Conservation (phyloP, 495 filamentous ascomycete species). For the Tirmania nivea region DNA sequence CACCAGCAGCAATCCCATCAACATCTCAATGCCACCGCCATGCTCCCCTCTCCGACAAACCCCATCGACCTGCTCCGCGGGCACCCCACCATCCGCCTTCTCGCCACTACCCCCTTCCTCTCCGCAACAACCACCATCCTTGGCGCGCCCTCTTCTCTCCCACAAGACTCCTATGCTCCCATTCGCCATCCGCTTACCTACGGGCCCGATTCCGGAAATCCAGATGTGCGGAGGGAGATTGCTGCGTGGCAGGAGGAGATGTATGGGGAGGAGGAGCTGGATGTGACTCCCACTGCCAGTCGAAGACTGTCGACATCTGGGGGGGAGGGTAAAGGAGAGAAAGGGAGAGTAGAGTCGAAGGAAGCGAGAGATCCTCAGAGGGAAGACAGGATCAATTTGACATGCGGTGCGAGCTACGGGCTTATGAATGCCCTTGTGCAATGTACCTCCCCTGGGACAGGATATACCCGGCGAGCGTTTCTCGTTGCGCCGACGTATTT, state of each 20-base stretch:
- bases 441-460: slow-evolving; percentile 46
- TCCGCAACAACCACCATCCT: slow-evolving; percentile 34
- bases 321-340: background rate
- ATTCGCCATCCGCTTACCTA: slow-evolving; percentile 35
- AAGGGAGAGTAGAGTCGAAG: background rate
- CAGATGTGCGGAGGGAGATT: slow-evolving; percentile 38
- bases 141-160: slow-evolving; percentile 31
- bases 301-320: no score
- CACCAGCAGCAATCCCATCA: background rate
- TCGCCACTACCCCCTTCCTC: slow-evolving; percentile 39
- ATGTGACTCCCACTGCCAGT: no score
- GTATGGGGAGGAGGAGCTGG: slow-evolving; percentile 24
- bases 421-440: slow-evolving; percentile 48
- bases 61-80: slow-evolving; percentile 16
- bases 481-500: slow-evolving; percentile 62
- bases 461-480: slow-evolving; percentile 56
- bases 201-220: slow-evolving; percentile 55
- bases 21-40: background rate
- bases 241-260: slow-evolving; percentile 45
- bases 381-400: slow-evolving; percentile 42
- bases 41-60: background rate
- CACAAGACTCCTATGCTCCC: slow-evolving; percentile 15
- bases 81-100: slow-evolving; percentile 25
- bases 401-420: slow-evolving; percentile 58
- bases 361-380: background rate